Evolutionary conservation across 2,329 filamentous ascomycete species (phyloP), one percentile per base, ranked within the genome.

Genomic region (Sclerotinia borealis): DNA sequence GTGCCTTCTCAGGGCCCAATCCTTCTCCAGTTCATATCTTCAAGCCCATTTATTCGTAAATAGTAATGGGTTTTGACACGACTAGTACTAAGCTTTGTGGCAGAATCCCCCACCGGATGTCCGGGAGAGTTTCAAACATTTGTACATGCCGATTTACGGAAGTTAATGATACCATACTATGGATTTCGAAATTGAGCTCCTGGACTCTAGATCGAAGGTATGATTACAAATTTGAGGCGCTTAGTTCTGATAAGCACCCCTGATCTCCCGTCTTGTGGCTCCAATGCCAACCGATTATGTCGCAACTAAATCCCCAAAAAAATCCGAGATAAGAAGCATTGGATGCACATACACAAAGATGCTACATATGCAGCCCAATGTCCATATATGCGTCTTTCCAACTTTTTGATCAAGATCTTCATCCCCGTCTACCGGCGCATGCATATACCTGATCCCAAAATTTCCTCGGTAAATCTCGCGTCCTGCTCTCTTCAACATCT

Each of bases 201-300:
- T 36, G 76, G 88, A 77, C 66, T 87, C 17, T 11, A 7, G 7
- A 36, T 25, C 22, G n/a, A 11, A 37, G 13, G 34, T 9, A 25
- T 9, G 0, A 8, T 10, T 31, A 2, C n/a, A 52, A 2, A 25
- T 17, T 52, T 17, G n/a, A 52, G 7, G 1, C n/a, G 11, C 37
- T 31, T 22, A 9, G n/a, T 3, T 29, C 25, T 22, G 19, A 31
- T n/a, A 41, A 55, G 7, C 13, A 22, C 37, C 19, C 7, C 37
- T 43, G 52, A 9, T 4, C 6, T 50, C 10, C 11, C 19, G 11
- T 55, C 25, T 22, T 41, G 1, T 43, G 13, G 19, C 13, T 27
- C 34, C 8, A 8, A 10, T 37, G 25, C 37, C 36, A 55, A 55
- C 4, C 4, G 29, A 15, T n/a, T 41, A 1, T 13, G 15, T n/a